Base-by-base conservation (phyloP, 306 rosid genomes). In the Prunus mume region DNA sequence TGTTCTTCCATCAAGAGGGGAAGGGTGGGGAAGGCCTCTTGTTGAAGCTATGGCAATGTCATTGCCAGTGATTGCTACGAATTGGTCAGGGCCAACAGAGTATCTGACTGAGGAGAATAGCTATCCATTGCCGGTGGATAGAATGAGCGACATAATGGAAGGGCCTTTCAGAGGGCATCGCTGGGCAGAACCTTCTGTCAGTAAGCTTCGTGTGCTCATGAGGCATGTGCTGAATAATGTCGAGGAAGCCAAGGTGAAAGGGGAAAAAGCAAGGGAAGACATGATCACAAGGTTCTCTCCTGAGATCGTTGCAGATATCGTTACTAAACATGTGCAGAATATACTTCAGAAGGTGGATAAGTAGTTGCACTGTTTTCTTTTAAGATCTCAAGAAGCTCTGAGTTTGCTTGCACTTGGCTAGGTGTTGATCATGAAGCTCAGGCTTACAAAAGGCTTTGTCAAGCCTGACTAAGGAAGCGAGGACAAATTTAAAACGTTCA, bases 1-100 rank as follows among this genome's bases (percentile, higher is more conserved):
- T 70, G 89, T 93, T 63, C 96, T 93, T 80, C 93, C 98, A 17
- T 82, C 96, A 17, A 84, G 98, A 84, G 98, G 96, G 18, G 98
- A 93, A 84, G 98, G 98, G 12, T 91, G 98, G 96, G 98, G 98
- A 5, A 86, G 98, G 65, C 96, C 98, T 41, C 34, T 89, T 18
- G 96, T 93, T 57, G 96, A 93, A 83, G 98, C 98, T 32, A 93
- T 93, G 93, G 85, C 98, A 38, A 93, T 93, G 98, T 78, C 94
- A 0, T 76, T 93, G 86, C 95, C 96, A 0, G 93, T 91, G 65
- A 91, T 93, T 73, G 88, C 90, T 1, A 93, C 96, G 3, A 91
- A 91, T 81, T 91, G 98, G 98, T 93, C 98, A 0, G 98, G 96
- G 22, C 98, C 90, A 3, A 90, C 98, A 0, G 96, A 93, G 77